Percentiles rank a stretch among this genome's conserved stretches.
Evolutionary conservation across 2,329 filamentous ascomycete species (phyloP).

Genomic region (Fusarium coffeatum): DNA sequence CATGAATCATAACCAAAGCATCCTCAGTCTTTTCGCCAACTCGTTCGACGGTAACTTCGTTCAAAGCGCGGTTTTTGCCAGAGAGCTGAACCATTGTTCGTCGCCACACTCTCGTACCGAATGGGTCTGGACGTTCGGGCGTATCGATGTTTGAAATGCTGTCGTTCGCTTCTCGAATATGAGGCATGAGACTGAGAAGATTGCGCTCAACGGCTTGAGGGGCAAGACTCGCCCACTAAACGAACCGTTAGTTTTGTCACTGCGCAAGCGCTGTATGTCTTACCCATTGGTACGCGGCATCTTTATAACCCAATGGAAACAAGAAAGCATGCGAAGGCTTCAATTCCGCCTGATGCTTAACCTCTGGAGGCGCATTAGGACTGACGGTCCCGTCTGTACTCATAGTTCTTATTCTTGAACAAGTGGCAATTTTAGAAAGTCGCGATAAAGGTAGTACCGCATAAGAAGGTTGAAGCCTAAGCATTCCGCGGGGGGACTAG

Average conservation of each 20-base stretch:
- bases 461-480: conserved; percentile 56
- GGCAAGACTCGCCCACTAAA: conserved; percentile 85
- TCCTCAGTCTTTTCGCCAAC: conserved; percentile 82
- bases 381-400: conserved; percentile 48
- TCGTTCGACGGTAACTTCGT: conserved; percentile 92
- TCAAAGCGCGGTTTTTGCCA: conserved; percentile 87
- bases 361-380: conserved; percentile 39
- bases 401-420: conserved; percentile 50
- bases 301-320: conserved; percentile 92
- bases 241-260: background rate
- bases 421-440: conserved; percentile 48
- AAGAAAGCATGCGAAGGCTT: conserved; percentile 54
- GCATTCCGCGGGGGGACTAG: conserved; percentile 54
- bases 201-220: conserved; percentile 87
- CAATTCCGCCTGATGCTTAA: conserved; percentile 46
- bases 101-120: conserved; percentile 86
- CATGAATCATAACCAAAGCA: conserved; percentile 94
- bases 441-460: conserved; percentile 57
- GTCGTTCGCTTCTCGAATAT: conserved; percentile 80
- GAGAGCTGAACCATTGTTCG: conserved; percentile 85
- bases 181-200: conserved; percentile 87
- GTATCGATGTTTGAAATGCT: conserved; percentile 62
- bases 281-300: conserved; percentile 92
- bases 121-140: conserved; percentile 73
- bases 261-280: conserved; percentile 44